These are phyloP conservation scores for Aspergillus tamarii DNA, from an alignment of 2,329 filamentous ascomycete genomes.

Conservation along the genomic window DNA sequence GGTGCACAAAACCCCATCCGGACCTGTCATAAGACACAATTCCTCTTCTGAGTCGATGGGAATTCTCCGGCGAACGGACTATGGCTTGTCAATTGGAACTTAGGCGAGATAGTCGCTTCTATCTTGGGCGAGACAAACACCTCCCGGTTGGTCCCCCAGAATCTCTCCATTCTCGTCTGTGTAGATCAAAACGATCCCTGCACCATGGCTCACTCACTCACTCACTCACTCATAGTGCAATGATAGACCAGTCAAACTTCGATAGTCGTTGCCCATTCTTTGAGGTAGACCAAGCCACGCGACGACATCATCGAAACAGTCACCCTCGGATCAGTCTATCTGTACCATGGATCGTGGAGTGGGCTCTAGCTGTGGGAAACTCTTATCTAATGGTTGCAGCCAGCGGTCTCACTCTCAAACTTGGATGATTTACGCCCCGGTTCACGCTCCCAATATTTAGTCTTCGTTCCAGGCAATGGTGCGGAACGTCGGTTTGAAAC, in stretches of 20 bases:
- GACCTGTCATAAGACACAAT: neutral
- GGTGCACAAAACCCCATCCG: neutral
- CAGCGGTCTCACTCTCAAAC: neutral
- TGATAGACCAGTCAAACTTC: neutral
- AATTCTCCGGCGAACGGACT: neutral
- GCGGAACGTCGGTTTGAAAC: neutral
- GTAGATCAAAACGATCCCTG: constrained; percentile 1
- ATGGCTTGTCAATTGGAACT: neutral
- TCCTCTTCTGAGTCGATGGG: neutral
- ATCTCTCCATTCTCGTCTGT: neutral
- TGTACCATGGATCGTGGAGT: neutral
- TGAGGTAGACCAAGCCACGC: neutral
- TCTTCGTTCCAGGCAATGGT: neutral
- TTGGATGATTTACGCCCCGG: neutral
- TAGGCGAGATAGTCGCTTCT: neutral
- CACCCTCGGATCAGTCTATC: neutral
- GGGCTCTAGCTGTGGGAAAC: neutral
- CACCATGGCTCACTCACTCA: neutral
- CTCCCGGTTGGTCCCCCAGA: neutral
- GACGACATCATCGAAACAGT: neutral
- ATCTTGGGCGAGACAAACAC: neutral
- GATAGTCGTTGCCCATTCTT: neutral
- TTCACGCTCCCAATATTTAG: neutral
- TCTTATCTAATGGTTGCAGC: neutral
- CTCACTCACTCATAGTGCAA: neutral